phyloP scores from a whole-genome alignment of 805 yeast species.

The Wickerhamia fluorescens region DNA sequence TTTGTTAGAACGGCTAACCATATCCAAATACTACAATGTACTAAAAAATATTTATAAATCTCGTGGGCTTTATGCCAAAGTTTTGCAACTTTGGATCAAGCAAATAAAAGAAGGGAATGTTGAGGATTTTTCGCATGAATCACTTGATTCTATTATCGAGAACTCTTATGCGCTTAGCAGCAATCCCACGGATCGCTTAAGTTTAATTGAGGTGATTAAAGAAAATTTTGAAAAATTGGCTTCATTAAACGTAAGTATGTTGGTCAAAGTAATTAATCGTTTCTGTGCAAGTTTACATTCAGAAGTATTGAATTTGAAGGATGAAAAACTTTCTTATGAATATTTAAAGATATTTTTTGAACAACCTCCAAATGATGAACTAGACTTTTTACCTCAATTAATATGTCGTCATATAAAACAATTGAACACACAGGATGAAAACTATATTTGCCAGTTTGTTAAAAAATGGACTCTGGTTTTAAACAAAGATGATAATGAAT shows the following conservation, averaged over 20 bases:
- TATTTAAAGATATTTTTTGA: slow-evolving; percentile 29
- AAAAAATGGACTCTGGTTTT: slow-evolving; percentile 7
- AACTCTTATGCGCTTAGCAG: slow-evolving; percentile 14
- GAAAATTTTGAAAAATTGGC: slow-evolving; percentile 18
- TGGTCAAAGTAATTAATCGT: slow-evolving; percentile 30
- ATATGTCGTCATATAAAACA: slow-evolving; percentile 18
- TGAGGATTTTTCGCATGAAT: slow-evolving; percentile 3
- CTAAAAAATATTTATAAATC: slow-evolving; percentile 49
- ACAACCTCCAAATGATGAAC: background rate
- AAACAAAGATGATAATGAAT: slow-evolving; percentile 3
- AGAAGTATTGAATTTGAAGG: slow-evolving; percentile 24
- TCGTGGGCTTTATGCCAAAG: slow-evolving; percentile 45
- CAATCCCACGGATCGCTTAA: slow-evolving; percentile 15
- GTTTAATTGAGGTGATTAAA: slow-evolving; percentile 16
- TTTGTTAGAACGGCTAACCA: slow-evolving; percentile 44
- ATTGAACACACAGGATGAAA: too few relatives aligned
- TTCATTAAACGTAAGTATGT: slow-evolving; percentile 21
- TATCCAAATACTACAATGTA: slow-evolving; percentile 52
- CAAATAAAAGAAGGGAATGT: slow-evolving; percentile 5
- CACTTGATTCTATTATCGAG: slow-evolving; percentile 20
- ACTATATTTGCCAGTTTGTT: slow-evolving; percentile 11
- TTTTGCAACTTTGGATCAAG: slow-evolving; percentile 47
- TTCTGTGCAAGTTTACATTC: slow-evolving; percentile 35
- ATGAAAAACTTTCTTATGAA: slow-evolving; percentile 14
- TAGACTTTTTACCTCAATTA: slow-evolving; percentile 4